phyloP scores from a whole-genome alignment of 352 stramenopile species.

The Pythium myriotylum region DNA sequence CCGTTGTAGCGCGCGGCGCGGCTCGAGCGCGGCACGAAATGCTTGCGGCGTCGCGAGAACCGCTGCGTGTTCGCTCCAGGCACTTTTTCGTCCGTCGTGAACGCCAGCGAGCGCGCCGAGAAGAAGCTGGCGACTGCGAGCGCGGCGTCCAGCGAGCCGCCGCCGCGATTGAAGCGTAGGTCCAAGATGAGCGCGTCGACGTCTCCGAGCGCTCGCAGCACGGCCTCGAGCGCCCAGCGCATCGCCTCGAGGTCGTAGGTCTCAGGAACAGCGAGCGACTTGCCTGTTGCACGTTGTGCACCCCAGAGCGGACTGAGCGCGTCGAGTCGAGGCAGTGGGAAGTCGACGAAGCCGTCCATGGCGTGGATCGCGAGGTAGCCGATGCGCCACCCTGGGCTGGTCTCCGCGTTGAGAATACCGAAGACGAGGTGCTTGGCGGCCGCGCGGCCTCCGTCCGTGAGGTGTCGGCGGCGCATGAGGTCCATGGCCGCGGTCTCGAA shows the following conservation, averaged over 20 bases:
- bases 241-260: conserved; percentile 88
- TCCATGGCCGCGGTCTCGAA: conserved; percentile 46
- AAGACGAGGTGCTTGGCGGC: conserved; percentile 75
- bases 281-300: conserved; percentile 2
- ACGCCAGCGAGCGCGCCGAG: conserved; percentile 49
- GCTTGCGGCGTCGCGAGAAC: conserved; percentile 62
- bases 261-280: conserved; percentile 52
- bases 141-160: conserved; percentile 61
- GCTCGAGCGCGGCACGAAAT: conserved; percentile 62
- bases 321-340: conserved; percentile 63
- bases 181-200: conserved; percentile 78
- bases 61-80: conserved; percentile 32
- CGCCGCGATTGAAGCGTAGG: conserved; percentile 74
- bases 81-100: conserved; percentile 72
- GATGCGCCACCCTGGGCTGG: conserved; percentile 75
- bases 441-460: conserved; percentile 52
- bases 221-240: conserved; percentile 84
- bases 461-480: conserved; percentile 53
- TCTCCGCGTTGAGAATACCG: conserved; percentile 72
- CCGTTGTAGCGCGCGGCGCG: conserved; percentile 63
- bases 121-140: conserved; percentile 81
- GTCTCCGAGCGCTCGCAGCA: conserved; percentile 62
- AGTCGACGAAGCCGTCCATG: conserved; percentile 85
- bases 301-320: conserved; percentile 58
- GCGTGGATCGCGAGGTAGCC: conserved; percentile 71